Evolutionary conservation across 2,329 filamentous ascomycete species (phyloP).

Genomic region (Hypomyces rosellus): DNA sequence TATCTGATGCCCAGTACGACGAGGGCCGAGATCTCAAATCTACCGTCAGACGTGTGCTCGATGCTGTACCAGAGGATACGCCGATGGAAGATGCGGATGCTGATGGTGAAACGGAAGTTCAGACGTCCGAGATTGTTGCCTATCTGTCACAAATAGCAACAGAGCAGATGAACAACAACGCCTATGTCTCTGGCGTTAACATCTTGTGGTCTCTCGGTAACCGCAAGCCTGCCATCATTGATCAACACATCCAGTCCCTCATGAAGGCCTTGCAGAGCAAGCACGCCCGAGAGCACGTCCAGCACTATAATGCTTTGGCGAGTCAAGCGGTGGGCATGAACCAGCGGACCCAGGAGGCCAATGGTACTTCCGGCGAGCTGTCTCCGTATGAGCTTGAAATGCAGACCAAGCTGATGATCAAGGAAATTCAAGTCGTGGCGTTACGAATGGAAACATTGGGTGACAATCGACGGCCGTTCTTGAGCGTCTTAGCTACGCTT

Average conservation of each 20-base stretch:
- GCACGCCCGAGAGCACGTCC: constrained; percentile 89
- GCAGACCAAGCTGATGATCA: constrained; percentile 87
- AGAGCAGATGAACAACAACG: constrained; percentile 73
- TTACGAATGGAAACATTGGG: constrained; percentile 87
- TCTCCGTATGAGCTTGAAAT: constrained; percentile 75
- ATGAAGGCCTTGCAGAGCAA: constrained; percentile 94
- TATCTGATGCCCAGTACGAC: constrained; percentile 62
- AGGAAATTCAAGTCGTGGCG: constrained; percentile 88
- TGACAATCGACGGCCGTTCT: constrained; percentile 84
- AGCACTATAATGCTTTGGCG: constrained; percentile 56
- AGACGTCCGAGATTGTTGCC: constrained; percentile 79
- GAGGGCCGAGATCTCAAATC: constrained; percentile 66
- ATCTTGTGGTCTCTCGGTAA: constrained; percentile 87
- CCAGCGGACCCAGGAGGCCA: constrained; percentile 47
- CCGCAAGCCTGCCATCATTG: constrained; percentile 78
- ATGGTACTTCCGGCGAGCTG: constrained; percentile 48
- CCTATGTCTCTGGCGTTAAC: constrained; percentile 85
- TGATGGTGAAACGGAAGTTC: constrained; percentile 74
- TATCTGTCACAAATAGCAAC: constrained; percentile 82
- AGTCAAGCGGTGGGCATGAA: constrained; percentile 41
- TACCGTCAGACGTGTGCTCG: constrained; percentile 73
- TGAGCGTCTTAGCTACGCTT: constrained; percentile 88
- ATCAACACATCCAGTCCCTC: constrained; percentile 77
- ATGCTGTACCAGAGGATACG: constrained; percentile 73
- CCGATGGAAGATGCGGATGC: constrained; percentile 71